Conservation (phyloP, 352 stramenopile species). For the Phytopythium ostracodes region DNA sequence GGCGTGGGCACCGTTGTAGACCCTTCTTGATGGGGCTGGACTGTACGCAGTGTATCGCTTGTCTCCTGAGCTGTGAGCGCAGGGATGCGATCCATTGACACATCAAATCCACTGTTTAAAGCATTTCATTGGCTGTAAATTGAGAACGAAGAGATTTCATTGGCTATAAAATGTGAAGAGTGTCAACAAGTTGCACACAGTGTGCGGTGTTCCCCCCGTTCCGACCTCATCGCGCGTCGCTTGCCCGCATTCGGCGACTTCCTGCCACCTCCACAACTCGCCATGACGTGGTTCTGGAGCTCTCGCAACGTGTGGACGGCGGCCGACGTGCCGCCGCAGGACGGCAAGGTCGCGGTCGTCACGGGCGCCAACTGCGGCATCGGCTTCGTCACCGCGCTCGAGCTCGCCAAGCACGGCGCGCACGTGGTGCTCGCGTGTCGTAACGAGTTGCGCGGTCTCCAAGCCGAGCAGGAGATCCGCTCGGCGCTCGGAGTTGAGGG, state of each 20-base stretch:
- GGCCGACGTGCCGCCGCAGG: conserved; percentile 28
- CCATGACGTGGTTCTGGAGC: conserved; percentile 3
- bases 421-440: conserved; percentile 78
- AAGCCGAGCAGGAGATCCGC: conserved; percentile 24
- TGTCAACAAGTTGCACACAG: not conserved
- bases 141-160: not conserved
- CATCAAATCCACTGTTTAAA: not conserved
- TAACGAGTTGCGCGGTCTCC: conserved; percentile 21
- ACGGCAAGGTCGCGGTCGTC: conserved; percentile 68
- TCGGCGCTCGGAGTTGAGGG: conserved; percentile 8
- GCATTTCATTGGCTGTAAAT: not conserved
- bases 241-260: not conserved
- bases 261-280: not conserved
- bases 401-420: conserved; percentile 49
- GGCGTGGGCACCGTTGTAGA: too few species aligned
- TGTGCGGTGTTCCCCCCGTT: not conserved
- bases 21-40: not conserved
- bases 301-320: conserved; percentile 13
- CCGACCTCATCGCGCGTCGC: not conserved
- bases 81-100: not conserved
- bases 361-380: conserved; percentile 84
- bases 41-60: not conserved
- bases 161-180: not conserved
- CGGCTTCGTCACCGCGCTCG: conserved; percentile 64
- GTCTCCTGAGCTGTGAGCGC: not conserved